Base-by-base conservation (phyloP, 2,329 filamentous ascomycete genomes). In the Colletotrichum scovillei region DNA sequence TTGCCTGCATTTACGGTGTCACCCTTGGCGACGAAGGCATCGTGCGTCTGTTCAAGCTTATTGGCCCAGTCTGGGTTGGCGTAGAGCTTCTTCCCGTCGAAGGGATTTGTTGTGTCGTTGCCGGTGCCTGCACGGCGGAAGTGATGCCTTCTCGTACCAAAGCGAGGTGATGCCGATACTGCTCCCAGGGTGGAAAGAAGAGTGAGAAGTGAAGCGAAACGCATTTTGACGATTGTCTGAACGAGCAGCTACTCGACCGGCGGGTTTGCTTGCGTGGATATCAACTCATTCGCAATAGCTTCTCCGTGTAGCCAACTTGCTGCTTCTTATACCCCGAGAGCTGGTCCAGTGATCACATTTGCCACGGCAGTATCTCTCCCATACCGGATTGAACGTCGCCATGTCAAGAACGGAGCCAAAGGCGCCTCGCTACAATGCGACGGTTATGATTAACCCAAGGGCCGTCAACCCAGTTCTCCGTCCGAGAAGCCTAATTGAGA, bases 81-180 rank as follows among this genome's bases (percentile, higher is more conserved):
- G 76, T 86, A 88, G 30, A 89, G 80, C 7, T 81, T 84, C 75
- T 85, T 86, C 72, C 85, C 85, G 1, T 80, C 71, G 77, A 91
- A 89, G 0, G 89, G 84, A 68, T 86, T 85, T 63, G 77, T 53
- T 7, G 71, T 35, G 53, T 59, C 24, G 35, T 74, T 59, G 52
- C 57, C 56, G 3, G 56, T 22, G 22, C 53, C 11, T n/a, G 56
- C 35, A 22, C 71, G 55, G n/a, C 58, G 59, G 60, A 62, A 53
- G 55, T 69, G 67, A 19, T 74, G 73, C 26, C 60, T 57, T 22
- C 42, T 38, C 7, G 26, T 22, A 46, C 63, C 66, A 35, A 68
- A 55, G n/a, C 66, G 65, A 35, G 74, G 74, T 19, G 58, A 66
- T 11, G 75, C 75, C 14, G 74, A 71, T 16, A 75, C 75, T 26